phyloP scores from a whole-genome alignment of 192 early-diverging fungal species.

The Martensiomyces pterosporus region DNA sequence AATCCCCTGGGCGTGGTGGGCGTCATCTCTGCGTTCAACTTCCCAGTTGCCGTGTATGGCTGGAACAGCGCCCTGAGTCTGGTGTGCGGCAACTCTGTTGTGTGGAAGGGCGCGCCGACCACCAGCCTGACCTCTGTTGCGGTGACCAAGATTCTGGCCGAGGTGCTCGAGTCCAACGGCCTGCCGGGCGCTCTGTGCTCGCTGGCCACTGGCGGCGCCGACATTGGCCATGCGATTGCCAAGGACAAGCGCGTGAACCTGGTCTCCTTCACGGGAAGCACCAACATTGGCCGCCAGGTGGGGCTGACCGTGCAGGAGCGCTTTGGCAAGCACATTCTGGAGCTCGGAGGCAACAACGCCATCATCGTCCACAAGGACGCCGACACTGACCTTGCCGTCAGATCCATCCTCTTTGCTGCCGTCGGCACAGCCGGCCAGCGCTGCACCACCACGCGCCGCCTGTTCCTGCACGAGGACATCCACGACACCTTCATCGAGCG shows the following conservation, averaged over 20 bases:
- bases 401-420: constrained; percentile 87
- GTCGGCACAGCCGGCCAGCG: constrained; percentile 95
- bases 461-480: constrained; percentile 84
- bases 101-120: constrained; percentile 86
- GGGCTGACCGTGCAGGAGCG: constrained; percentile 75
- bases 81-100: constrained; percentile 83
- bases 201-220: constrained; percentile 77
- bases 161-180: constrained; percentile 74
- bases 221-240: constrained; percentile 75
- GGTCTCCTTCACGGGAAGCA: constrained; percentile 90
- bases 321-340: constrained; percentile 83
- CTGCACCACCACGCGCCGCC: constrained; percentile 89
- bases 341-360: constrained; percentile 95
- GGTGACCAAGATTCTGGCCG: constrained; percentile 78
- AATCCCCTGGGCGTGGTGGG: constrained; percentile 90
- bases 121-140: constrained; percentile 82
- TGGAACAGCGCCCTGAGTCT: constrained; percentile 92
- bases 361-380: constrained; percentile 91
- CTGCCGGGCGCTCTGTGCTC: constrained; percentile 82
- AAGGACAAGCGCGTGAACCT: constrained; percentile 68
- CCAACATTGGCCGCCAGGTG: constrained; percentile 70
- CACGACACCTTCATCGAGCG: constrained; percentile 78
- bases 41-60: constrained; percentile 87
- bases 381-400: constrained; percentile 81
- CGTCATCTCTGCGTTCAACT: constrained; percentile 95